These are phyloP conservation scores for Akanthomyces muscarius DNA, from an alignment of 2,329 filamentous ascomycete species.

Conservation along the genomic window DNA sequence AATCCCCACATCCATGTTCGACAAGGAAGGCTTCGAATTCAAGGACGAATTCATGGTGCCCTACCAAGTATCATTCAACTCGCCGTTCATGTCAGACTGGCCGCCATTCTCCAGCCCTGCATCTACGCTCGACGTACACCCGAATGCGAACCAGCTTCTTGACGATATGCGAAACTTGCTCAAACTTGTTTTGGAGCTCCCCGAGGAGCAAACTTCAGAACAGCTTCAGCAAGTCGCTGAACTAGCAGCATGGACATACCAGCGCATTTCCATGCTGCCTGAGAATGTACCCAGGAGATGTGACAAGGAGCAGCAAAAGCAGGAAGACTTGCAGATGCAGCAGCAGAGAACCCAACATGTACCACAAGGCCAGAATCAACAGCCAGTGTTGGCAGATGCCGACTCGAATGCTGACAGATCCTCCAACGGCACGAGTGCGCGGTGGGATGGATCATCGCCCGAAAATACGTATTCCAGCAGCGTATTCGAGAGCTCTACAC, in stretches of 20 bases:
- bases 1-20: slow-evolving; percentile 38
- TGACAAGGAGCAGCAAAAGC: not conserved
- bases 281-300: slow-evolving; percentile 23
- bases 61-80: slow-evolving; percentile 43
- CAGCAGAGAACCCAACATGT: slow-evolving; percentile 12
- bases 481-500: slow-evolving; percentile 13
- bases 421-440: slow-evolving; percentile 19
- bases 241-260: slow-evolving; percentile 38
- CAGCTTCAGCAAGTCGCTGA: slow-evolving; percentile 37
- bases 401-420: not conserved
- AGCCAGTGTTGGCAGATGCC: not conserved
- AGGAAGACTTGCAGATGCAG: slow-evolving; percentile 16
- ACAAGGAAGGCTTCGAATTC: slow-evolving; percentile 39
- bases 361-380: not conserved
- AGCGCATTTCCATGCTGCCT: slow-evolving; percentile 35
- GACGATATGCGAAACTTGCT: slow-evolving; percentile 49
- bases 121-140: slow-evolving; percentile 41
- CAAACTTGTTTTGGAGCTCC: slow-evolving; percentile 39
- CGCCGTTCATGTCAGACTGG: slow-evolving; percentile 42
- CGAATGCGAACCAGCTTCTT: slow-evolving; percentile 44
- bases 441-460: slow-evolving; percentile 14
- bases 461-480: slow-evolving; percentile 15
- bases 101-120: slow-evolving; percentile 40
- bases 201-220: slow-evolving; percentile 30
- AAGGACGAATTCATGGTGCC: slow-evolving; percentile 35